Percentiles rank a stretch among this genome's conserved stretches.
These are phyloP conservation scores for Xylariaceae sp. DNA, from an alignment of 2,329 filamentous ascomycete species.

Conservation along the genomic window DNA sequence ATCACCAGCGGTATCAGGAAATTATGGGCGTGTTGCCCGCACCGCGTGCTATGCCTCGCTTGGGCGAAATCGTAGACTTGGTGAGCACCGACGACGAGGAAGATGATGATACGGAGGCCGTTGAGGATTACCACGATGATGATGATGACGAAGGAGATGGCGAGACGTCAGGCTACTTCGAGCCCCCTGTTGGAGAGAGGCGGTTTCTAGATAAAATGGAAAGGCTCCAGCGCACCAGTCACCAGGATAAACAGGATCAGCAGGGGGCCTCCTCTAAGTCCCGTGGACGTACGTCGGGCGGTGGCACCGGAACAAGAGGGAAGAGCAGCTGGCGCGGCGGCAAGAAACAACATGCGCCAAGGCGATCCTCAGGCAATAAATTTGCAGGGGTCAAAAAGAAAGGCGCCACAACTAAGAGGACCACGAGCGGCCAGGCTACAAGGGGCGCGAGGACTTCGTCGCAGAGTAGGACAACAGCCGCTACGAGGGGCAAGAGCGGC, in stretches of 20 bases:
- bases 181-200: slow-evolving; percentile 33
- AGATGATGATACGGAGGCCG: too few relatives aligned
- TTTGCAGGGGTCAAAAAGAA: slow-evolving; percentile 34
- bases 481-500: slow-evolving; percentile 14
- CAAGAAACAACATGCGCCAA: slow-evolving; percentile 31
- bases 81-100: slow-evolving; percentile 49
- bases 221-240: slow-evolving; percentile 28
- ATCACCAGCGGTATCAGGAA: slow-evolving; percentile 54
- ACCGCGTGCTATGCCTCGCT: slow-evolving; percentile 15
- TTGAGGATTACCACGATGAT: slow-evolving; percentile 17
- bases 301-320: slow-evolving; percentile 30
- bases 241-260: slow-evolving; percentile 16
- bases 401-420: slow-evolving; percentile 18
- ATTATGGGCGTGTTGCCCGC: slow-evolving; percentile 51
- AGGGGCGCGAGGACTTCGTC: slow-evolving; percentile 15
- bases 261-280: slow-evolving; percentile 26
- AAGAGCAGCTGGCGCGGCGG: slow-evolving; percentile 33
- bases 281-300: slow-evolving; percentile 29
- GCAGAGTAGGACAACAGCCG: slow-evolving; percentile 3
- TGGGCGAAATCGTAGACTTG: slow-evolving; percentile 54
- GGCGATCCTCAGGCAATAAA: slow-evolving; percentile 27
- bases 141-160: slow-evolving; percentile 28
- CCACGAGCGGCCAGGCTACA: slow-evolving; percentile 22
- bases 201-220: slow-evolving; percentile 39
- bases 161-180: slow-evolving; percentile 58